Evolutionary conservation across 441 rosid genomes (phyloP).

Genomic region (Hura crepitans): DNA sequence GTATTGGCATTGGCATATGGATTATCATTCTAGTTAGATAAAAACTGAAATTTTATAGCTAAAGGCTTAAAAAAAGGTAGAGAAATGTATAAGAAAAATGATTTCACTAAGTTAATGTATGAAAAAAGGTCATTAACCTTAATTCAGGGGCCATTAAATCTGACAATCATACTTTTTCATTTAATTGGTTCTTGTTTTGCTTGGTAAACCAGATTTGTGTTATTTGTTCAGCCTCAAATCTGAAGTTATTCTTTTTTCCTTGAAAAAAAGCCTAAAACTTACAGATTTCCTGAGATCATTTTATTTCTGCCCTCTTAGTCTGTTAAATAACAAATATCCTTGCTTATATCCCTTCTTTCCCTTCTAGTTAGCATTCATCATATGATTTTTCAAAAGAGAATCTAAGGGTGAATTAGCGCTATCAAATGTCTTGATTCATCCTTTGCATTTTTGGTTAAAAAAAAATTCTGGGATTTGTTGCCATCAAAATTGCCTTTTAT

Average conservation of each 20-base stretch:
- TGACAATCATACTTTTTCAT: neutral
- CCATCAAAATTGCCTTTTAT: neutral
- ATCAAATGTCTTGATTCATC: neutral
- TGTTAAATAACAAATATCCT: neutral
- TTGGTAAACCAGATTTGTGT: neutral
- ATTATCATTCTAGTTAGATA: neutral
- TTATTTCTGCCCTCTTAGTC: neutral
- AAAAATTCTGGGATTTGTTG: neutral
- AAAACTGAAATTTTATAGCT: slow-evolving; percentile 3
- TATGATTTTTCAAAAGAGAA: neutral
- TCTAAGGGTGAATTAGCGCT: neutral
- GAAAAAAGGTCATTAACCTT: neutral
- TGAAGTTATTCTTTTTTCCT: neutral
- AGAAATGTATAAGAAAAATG: neutral
- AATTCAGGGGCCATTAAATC: neutral
- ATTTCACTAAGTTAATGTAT: neutral
- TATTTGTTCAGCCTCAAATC: neutral
- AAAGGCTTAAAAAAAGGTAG: neutral
- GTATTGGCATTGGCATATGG: neutral
- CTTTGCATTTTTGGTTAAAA: neutral
- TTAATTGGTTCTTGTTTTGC: neutral
- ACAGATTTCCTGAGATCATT: neutral
- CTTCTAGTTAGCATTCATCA: neutral
- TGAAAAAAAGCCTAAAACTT: neutral
- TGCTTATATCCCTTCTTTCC: neutral